phyloP scores from a whole-genome alignment of 495 filamentous ascomycete species.

The Melanomma pulvis-pyrius region DNA sequence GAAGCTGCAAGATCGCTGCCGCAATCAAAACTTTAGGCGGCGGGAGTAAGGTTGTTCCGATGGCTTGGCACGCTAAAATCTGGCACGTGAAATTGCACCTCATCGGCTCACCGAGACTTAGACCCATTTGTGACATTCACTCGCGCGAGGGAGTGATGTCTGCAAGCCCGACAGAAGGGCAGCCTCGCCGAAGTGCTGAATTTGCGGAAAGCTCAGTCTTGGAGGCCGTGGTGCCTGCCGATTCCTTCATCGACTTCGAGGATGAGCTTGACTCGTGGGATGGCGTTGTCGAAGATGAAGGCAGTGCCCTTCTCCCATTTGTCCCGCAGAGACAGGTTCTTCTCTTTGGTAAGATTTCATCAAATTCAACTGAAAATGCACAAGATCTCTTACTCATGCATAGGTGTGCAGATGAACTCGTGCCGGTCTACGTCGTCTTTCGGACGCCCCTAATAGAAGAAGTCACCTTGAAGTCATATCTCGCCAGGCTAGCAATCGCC shows the following conservation, averaged over 20 bases:
- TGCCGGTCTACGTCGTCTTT: conserved; percentile 72
- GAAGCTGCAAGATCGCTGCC: neutral
- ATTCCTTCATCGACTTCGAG: conserved; percentile 67
- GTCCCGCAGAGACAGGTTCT: conserved; percentile 49
- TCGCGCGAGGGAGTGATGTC: conserved; percentile 17
- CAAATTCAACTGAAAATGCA: neutral
- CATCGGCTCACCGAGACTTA: neutral
- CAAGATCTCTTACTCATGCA: conserved; percentile 63
- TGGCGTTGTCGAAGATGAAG: conserved; percentile 54
- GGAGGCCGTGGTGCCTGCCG: conserved; percentile 75
- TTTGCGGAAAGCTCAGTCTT: conserved; percentile 74
- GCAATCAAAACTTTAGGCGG: neutral
- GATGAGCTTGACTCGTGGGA: conserved; percentile 56
- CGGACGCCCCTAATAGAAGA: conserved; percentile 66
- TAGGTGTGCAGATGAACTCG: conserved; percentile 73
- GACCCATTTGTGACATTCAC: neutral
- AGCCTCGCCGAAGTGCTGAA: conserved; percentile 46
- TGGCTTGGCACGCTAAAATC: neutral
- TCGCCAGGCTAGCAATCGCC: conserved; percentile 65
- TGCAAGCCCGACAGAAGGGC: conserved; percentile 7
- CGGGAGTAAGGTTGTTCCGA: neutral
- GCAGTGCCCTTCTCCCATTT: conserved; percentile 38
- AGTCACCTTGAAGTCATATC: conserved; percentile 58
- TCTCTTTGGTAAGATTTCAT: conserved; percentile 67
- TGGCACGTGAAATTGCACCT: neutral